Evolutionary conservation across 202 grass and related monocot genomes (phyloP), one percentile per base, ranked within the genome.

Genomic region (Dendrocalamus latiflorus): DNA sequence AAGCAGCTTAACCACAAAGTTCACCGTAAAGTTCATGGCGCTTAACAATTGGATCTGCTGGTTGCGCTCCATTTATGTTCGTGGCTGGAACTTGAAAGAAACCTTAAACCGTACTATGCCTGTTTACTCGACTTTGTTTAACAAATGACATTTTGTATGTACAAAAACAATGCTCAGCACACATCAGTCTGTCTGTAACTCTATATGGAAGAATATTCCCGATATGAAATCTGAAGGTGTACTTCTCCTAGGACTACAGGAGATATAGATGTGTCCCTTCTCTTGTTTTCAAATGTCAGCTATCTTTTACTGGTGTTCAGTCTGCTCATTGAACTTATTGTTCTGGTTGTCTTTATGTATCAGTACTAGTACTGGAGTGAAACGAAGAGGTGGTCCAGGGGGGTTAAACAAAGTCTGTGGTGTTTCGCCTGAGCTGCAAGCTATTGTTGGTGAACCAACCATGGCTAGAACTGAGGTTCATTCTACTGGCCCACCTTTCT

Each of bases 231-330:
- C 20, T 22, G 5, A 9, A 6, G 66, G 36, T 6, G 63, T 44
- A 17, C 61, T 68, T 74, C 81, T 58, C 26, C 15, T 57, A 30
- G 50, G 45, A 97, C n/a, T n/a, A n/a, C n/a, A n/a, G n/a, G n/a
- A n/a, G n/a, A n/a, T n/a, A n/a, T n/a, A n/a, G n/a, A n/a, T n/a
- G n/a, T n/a, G n/a, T n/a, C n/a, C n/a, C n/a, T n/a, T n/a, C n/a
- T n/a, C n/a, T n/a, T n/a, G n/a, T n/a, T n/a, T n/a, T n/a, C n/a
- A n/a, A n/a, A n/a, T n/a, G n/a, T n/a, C n/a, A n/a, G n/a, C n/a
- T n/a, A n/a, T n/a, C n/a, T n/a, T n/a, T n/a, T n/a, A n/a, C n/a
- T n/a, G n/a, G n/a, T n/a, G n/a, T n/a, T n/a, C n/a, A n/a, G n/a
- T n/a, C n/a, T n/a, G n/a, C n/a, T n/a, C n/a, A n/a, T n/a, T n/a